Conservation (phyloP, 352 stramenopile species). For the Paralagenidium karlingii region DNA sequence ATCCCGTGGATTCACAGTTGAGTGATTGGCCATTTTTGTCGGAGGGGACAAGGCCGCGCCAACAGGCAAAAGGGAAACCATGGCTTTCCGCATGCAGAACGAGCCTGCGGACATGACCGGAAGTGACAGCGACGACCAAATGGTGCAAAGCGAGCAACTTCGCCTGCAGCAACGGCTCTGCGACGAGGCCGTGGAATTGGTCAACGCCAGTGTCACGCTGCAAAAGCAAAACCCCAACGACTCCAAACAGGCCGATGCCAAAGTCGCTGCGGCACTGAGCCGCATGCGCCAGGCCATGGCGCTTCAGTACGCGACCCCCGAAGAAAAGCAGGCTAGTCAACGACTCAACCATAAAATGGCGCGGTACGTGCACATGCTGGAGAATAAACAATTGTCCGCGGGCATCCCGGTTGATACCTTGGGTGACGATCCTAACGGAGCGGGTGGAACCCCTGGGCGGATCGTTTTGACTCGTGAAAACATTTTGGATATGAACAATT, state of each 20-base stretch:
- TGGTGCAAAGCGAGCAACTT: conserved; percentile 44
- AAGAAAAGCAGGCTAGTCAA: conserved; percentile 52
- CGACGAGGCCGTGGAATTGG: conserved; percentile 68
- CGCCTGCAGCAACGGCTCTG: conserved; percentile 65
- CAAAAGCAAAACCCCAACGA: conserved; percentile 57
- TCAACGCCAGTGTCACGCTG: conserved; percentile 67
- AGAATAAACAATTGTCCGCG: conserved; percentile 4
- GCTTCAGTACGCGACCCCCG: conserved; percentile 57
- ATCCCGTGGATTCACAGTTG: no score
- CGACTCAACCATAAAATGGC: conserved; percentile 28
- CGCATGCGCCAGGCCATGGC: conserved; percentile 69
- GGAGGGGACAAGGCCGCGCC: no score
- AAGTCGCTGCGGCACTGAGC: conserved; percentile 49
- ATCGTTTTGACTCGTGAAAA: conserved; percentile 13
- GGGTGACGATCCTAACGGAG: no score
- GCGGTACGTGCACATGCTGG: conserved; percentile 35
- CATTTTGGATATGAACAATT: conserved; percentile 23
- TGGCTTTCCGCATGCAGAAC: no score
- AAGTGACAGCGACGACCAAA: conserved; percentile 42
- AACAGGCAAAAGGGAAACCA: no score
- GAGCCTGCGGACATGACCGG: conserved; percentile 29
- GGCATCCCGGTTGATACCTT: neutral
- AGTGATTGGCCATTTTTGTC: no score
- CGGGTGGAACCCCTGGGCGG: conserved; percentile 6
- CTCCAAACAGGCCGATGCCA: conserved; percentile 31